Percentiles rank a stretch among this genome's conserved stretches.
These are phyloP conservation scores for Vigna trinervia DNA, from an alignment of 306 rosid species.

Conservation along the genomic window DNA sequence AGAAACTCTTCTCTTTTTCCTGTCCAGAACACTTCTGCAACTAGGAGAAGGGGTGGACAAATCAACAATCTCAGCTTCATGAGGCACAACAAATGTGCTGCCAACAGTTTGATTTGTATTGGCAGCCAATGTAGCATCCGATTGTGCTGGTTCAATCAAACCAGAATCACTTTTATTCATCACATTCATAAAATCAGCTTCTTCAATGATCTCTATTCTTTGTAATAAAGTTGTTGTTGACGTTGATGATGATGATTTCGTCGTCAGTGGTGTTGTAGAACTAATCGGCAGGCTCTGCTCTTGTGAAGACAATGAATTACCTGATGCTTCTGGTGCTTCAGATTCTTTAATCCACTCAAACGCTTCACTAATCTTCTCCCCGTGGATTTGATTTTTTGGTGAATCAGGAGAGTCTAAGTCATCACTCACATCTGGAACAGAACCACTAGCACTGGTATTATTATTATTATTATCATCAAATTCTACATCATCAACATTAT, in stretches of 20 bases:
- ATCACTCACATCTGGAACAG: slow-evolving; percentile 40
- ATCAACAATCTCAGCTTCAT: slow-evolving; percentile 73
- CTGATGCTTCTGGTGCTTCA: slow-evolving; percentile 43
- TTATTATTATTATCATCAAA: slow-evolving; percentile 30
- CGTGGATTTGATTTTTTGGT: slow-evolving; percentile 16
- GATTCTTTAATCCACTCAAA: slow-evolving; percentile 42
- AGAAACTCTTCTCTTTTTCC: slow-evolving; percentile 67
- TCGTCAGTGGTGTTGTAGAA: slow-evolving; percentile 35
- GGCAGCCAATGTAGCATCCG: slow-evolving; percentile 22
- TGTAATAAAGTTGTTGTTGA: not conserved
- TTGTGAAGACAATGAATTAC: slow-evolving; percentile 31
- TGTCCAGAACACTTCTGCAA: slow-evolving; percentile 54
- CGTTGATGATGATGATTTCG: slow-evolving; percentile 48
- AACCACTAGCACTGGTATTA: slow-evolving; percentile 32
- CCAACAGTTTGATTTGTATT: slow-evolving; percentile 32
- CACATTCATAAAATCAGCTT: not conserved
- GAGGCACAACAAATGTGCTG: slow-evolving; percentile 39
- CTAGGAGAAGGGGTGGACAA: slow-evolving; percentile 80
- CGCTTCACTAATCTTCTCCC: slow-evolving; percentile 13
- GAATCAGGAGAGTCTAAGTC: slow-evolving; percentile 41
- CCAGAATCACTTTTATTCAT: slow-evolving; percentile 25
- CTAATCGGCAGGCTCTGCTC: slow-evolving; percentile 38
- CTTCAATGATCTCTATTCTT: slow-evolving; percentile 46
- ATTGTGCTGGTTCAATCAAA: slow-evolving; percentile 43
- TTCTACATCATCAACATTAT: slow-evolving; percentile 51